Conservation (phyloP, 805 yeast species). For the Scheffersomyces stipitis region DNA sequence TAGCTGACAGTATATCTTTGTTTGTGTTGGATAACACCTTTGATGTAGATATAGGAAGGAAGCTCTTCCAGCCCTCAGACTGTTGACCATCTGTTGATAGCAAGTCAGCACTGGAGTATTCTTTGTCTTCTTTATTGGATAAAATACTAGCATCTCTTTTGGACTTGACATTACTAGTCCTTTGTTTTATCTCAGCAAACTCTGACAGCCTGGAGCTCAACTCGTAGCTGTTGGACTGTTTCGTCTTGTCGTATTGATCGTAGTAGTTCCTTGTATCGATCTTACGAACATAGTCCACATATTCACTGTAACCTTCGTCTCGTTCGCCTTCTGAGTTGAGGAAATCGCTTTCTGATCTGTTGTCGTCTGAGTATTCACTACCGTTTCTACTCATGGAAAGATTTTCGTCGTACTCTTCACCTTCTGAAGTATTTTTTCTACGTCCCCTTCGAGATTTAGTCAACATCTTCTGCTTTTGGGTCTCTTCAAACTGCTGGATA, state of each 20-base stretch:
- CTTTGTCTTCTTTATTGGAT: neutral
- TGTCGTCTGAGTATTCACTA: constrained; percentile 9
- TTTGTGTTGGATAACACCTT: constrained; percentile 3
- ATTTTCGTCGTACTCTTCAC: constrained; percentile 3
- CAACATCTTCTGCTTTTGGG: neutral
- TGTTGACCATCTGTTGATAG: neutral
- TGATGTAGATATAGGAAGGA: constrained; percentile 1
- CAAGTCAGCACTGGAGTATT: neutral
- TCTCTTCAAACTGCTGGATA: constrained; percentile 14
- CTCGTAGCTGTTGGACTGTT: constrained; percentile 1
- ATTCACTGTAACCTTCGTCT: constrained; percentile 19
- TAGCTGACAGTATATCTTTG: constrained; percentile 15
- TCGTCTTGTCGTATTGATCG: constrained; percentile 15
- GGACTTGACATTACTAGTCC: constrained; percentile 10
- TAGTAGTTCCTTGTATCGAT: constrained; percentile 21
- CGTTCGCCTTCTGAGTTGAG: constrained; percentile 10
- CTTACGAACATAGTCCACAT: constrained; percentile 20
- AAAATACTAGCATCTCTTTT: neutral
- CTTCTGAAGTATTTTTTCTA: constrained; percentile 4
- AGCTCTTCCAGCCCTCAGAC: neutral
- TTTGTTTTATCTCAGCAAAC: constrained; percentile 6
- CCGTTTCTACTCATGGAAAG: too few species aligned
- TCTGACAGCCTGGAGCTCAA: constrained; percentile 5
- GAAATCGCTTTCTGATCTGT: neutral
- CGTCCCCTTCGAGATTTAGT: constrained; percentile 2